These are phyloP conservation scores for Yarrowia phangngaensis DNA, from an alignment of 805 yeast species.

Conservation along the genomic window DNA sequence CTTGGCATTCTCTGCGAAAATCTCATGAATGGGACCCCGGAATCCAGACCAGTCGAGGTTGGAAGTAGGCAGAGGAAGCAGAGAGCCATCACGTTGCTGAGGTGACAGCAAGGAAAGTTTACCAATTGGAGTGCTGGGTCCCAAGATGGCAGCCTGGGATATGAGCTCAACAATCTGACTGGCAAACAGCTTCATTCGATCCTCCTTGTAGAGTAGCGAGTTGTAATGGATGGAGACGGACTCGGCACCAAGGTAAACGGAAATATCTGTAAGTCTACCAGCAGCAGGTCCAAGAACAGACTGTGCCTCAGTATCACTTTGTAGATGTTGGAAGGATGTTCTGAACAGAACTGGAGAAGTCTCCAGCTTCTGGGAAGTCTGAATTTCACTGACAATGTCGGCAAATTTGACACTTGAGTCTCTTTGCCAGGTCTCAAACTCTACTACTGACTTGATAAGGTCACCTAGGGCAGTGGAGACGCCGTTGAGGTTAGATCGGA, in stretches of 20 bases:
- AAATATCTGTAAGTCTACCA: conserved; percentile 51
- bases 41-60: conserved; percentile 87
- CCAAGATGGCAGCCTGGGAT: conserved; percentile 30
- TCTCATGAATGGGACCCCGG: conserved; percentile 95
- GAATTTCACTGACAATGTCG: conserved; percentile 53
- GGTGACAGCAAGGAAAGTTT: conserved; percentile 63
- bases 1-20: conserved; percentile 81
- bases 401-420: conserved; percentile 48
- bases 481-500: conserved; percentile 54
- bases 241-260: conserved; percentile 44
- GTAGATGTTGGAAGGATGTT: conserved; percentile 31
- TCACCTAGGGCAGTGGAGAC: conserved; percentile 45
- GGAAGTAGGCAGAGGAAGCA: conserved; percentile 81
- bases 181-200: conserved; percentile 64
- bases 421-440: conserved; percentile 36
- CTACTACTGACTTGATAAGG: conserved; percentile 47
- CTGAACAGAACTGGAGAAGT: conserved; percentile 61
- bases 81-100: conserved; percentile 47
- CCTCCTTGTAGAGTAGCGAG: conserved; percentile 64
- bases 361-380: conserved; percentile 49
- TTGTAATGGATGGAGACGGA: conserved; percentile 59
- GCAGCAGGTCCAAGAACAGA: conserved; percentile 27
- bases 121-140: conserved; percentile 39
- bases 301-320: conserved; percentile 23
- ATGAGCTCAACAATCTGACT: conserved; percentile 47